These are phyloP conservation scores for Acarospora socialis DNA, from an alignment of 2,329 filamentous ascomycete species.

Conservation along the genomic window DNA sequence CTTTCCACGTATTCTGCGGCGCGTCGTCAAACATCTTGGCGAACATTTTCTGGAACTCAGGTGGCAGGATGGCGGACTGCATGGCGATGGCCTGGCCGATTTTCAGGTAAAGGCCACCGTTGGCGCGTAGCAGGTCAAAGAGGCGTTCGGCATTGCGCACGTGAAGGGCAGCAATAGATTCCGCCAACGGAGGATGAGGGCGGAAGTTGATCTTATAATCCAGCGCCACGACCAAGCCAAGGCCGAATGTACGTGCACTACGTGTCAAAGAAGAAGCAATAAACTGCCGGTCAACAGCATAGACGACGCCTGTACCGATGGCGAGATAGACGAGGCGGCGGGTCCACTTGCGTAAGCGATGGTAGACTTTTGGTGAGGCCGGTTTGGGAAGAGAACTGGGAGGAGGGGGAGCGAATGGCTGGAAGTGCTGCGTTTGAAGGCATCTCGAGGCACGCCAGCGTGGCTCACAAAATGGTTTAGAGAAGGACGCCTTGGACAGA, in stretches of 20 bases:
- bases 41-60: slow-evolving; percentile 95
- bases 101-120: slow-evolving; percentile 91
- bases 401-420: slow-evolving; percentile 59
- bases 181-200: slow-evolving; percentile 57
- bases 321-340: slow-evolving; percentile 55
- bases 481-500: not conserved
- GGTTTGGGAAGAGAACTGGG: slow-evolving; percentile 66
- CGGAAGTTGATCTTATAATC: slow-evolving; percentile 98
- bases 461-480: too few species aligned
- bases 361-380: slow-evolving; percentile 54
- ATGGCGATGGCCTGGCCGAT: slow-evolving; percentile 97
- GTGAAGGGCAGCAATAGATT: slow-evolving; percentile 65
- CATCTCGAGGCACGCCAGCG: too few species aligned
- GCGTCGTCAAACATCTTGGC: slow-evolving; percentile 94
- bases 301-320: slow-evolving; percentile 45
- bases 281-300: slow-evolving; percentile 55
- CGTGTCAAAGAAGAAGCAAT: slow-evolving; percentile 70
- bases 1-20: slow-evolving; percentile 77
- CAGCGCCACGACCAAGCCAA: slow-evolving; percentile 64
- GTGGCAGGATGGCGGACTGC: slow-evolving; percentile 87
- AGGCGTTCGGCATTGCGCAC: slow-evolving; percentile 68
- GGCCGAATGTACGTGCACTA: slow-evolving; percentile 66
- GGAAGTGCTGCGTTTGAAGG: slow-evolving; percentile 35
- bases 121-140: slow-evolving; percentile 65
- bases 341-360: slow-evolving; percentile 57